phyloP scores from a whole-genome alignment of 208 protist genomes.

The Wallacemonas sp. region DNA sequence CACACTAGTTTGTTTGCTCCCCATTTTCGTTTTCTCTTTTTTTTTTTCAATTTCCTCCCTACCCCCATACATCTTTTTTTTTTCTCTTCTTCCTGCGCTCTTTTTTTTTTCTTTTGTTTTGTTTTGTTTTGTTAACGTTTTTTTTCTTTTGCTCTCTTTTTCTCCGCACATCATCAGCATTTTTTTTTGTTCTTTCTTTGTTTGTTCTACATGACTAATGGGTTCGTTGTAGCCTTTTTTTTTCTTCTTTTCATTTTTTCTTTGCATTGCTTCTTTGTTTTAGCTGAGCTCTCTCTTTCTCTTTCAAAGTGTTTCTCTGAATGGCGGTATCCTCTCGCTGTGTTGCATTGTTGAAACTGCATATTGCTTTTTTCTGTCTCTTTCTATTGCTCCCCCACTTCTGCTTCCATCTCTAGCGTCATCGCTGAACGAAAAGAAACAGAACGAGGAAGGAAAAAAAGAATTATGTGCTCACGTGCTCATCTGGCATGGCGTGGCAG shows the following conservation, averaged over 20 bases:
- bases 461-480: too few species aligned
- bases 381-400: too few species aligned
- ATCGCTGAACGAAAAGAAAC: background rate
- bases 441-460: too few species aligned
- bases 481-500: too few species aligned
- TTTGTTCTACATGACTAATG: background rate
- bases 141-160: constrained; percentile 26
- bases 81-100: background rate
- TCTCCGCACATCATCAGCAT: constrained; percentile 6
- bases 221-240: constrained; percentile 7
- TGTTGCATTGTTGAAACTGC: too few species aligned
- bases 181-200: background rate
- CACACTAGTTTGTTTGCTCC: too few species aligned
- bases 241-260: constrained; percentile 10
- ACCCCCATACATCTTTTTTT: background rate
- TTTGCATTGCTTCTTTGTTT: too few species aligned
- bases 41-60: background rate
- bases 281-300: background rate
- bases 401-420: too few species aligned
- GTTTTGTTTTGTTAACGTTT: constrained; percentile 12
- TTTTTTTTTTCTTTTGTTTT: constrained; percentile 2
- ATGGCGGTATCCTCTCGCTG: too few species aligned
- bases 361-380: too few species aligned
- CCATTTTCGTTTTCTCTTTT: background rate
- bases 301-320: background rate